Conservation (phyloP, 2,329 filamentous ascomycete species). For the Dactylellina sp. region DNA sequence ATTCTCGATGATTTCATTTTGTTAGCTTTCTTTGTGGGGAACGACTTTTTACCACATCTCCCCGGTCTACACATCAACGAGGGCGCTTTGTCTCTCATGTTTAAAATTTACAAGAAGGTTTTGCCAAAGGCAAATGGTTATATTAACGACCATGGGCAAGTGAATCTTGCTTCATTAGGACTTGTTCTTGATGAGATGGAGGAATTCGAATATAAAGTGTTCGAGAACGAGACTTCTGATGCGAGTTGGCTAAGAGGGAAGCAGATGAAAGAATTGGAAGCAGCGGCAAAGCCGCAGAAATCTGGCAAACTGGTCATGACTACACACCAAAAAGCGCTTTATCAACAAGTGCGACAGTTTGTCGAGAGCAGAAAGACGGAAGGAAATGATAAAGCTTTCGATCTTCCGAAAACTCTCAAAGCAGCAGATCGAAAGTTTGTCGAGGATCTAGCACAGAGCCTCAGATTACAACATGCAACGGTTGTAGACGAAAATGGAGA, state of each 20-base stretch:
- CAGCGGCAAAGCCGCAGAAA: conserved; percentile 72
- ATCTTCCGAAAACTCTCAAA: conserved; percentile 78
- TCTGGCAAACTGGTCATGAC: conserved; percentile 79
- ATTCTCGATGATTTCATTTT: conserved; percentile 99
- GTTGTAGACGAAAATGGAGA: conserved; percentile 74
- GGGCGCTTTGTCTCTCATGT: conserved; percentile 96
- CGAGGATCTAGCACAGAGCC: conserved; percentile 80
- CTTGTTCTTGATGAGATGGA: conserved; percentile 84
- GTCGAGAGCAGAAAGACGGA: conserved; percentile 69
- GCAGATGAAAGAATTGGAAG: conserved; percentile 76
- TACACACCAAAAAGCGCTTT: conserved; percentile 82
- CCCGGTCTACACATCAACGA: conserved; percentile 98
- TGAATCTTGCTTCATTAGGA: conserved; percentile 84
- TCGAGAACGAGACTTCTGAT: conserved; percentile 89
- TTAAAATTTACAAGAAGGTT: conserved; percentile 91
- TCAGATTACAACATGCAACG: conserved; percentile 75
- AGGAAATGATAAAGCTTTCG: conserved; percentile 73
- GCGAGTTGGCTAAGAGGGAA: conserved; percentile 93
- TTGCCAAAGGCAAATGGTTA: conserved; percentile 90
- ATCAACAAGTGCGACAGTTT: conserved; percentile 83
- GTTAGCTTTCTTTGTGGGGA: conserved; percentile 99
- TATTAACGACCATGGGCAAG: conserved; percentile 93
- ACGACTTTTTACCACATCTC: conserved; percentile 97
- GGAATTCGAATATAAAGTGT: conserved; percentile 90
- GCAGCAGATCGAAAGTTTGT: conserved; percentile 93